Evolutionary conservation across 495 filamentous ascomycete species (phyloP), one percentile per base, ranked within the genome.

Genomic region (Polyplosphaeria fusca): DNA sequence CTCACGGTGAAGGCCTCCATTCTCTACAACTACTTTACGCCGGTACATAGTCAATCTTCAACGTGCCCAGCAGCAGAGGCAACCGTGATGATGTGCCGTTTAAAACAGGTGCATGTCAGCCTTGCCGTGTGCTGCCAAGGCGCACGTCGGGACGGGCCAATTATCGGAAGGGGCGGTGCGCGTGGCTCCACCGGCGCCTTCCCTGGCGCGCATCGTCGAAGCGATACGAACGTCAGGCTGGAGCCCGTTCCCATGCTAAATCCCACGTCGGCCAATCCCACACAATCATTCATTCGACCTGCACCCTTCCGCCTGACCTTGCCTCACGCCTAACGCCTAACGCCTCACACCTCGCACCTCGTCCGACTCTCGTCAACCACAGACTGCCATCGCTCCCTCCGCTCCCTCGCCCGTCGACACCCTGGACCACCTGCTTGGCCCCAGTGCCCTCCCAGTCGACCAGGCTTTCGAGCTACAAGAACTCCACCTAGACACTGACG

Each of bases 401-500:
- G 14, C 14, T 14, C 7, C 7, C 7, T 7, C 30, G 7, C 7
- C 37, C 26, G 22, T 28, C 37, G 27, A 12, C 47, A 46, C 32
- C 53, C 27, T 56, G 44, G 44, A 24, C 40, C 23, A 37, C n/a
- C 47, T 14, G 5, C 22, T 16, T 26, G 28, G 14, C 30, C 28
- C 20, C 41, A 23, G 27, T 11, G 35, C 39, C 24, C 38, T 44
- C 38, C 37, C 19, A 16, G 5, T n/a, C 43, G 44, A 30, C 59
- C 43, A 58, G 20, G 18, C 37, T 30, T 53, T 61, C 32, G 62
- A 65, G 52, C 62, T 65, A 27, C 51, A 60, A 24, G 62, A 65
- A 43, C 52, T 61, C 13, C 47, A 20, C 22, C 25, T 25, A 37
- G 32, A 30, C 35, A 46, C 56, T 11, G 24, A 27, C 12, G 40